Evolutionary conservation across 805 yeast species (phyloP).

Genomic region (Diddensiella caesifluorescens): DNA sequence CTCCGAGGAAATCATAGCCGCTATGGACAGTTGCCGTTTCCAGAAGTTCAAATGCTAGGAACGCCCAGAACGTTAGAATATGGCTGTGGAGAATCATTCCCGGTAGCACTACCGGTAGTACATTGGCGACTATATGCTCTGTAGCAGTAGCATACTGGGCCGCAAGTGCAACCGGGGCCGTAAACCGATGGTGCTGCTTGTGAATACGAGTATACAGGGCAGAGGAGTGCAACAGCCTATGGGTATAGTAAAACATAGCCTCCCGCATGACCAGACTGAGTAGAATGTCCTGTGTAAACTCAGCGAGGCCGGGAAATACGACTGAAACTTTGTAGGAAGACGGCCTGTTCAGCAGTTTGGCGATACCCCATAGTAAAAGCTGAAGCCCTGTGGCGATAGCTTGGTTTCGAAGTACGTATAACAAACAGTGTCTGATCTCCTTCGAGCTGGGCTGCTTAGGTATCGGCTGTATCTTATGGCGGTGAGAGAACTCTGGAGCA

Average conservation of each 20-base stretch:
- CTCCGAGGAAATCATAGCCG: conserved; percentile 12
- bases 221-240: conserved; percentile 9
- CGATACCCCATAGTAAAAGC: neutral
- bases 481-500: conserved; percentile 12
- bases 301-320: conserved; percentile 7
- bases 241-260: conserved; percentile 10
- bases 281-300: conserved; percentile 2
- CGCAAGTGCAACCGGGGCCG: conserved; percentile 15
- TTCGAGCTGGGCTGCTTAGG: conserved; percentile 12
- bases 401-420: conserved; percentile 12
- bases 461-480: conserved; percentile 17
- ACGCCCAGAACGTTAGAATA: conserved; percentile 6
- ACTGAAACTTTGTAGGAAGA: conserved; percentile 3
- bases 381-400: conserved; percentile 5
- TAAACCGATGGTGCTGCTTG: conserved; percentile 15
- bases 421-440: conserved; percentile 13
- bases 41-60: conserved; percentile 5
- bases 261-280: conserved; percentile 7
- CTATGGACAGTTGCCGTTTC: conserved; percentile 13
- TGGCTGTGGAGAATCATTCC: conserved; percentile 7
- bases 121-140: conserved; percentile 17
- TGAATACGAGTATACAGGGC: conserved; percentile 10
- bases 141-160: conserved; percentile 14
- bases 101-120: conserved; percentile 17
- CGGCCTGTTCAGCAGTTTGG: conserved; percentile 1